These are phyloP conservation scores for Pseudocercospora eumusae DNA, from an alignment of 2,329 filamentous ascomycete species.

Conservation along the genomic window DNA sequence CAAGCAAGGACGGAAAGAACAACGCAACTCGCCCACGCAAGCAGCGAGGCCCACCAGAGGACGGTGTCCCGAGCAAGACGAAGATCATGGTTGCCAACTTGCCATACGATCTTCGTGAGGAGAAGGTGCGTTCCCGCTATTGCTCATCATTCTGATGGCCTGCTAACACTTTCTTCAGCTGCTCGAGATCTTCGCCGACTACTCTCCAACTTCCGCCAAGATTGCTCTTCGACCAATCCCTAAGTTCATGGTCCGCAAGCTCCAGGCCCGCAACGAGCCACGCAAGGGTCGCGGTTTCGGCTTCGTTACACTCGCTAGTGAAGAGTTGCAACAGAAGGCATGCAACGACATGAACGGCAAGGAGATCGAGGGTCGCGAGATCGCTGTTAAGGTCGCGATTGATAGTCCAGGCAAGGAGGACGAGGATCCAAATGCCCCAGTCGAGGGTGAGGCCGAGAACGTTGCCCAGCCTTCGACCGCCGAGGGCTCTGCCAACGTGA, in stretches of 20 bases:
- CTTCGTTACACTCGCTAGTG: constrained; percentile 92
- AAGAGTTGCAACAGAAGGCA: constrained; percentile 96
- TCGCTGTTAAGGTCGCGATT: constrained; percentile 99
- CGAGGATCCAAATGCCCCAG: constrained; percentile 59
- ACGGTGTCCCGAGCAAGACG: constrained; percentile 97
- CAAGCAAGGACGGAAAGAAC: constrained; percentile 46
- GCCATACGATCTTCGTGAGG: constrained; percentile 95
- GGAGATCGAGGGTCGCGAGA: constrained; percentile 97
- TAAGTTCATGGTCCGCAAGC: constrained; percentile 99
- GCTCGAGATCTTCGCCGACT: constrained; percentile 92
- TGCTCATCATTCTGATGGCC: not conserved
- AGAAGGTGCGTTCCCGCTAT: constrained; percentile 67
- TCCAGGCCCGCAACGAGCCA: constrained; percentile 94
- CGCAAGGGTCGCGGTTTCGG: constrained; percentile 99
- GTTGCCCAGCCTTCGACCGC: constrained; percentile 39
- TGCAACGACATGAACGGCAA: constrained; percentile 99
- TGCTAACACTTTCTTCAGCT: constrained; percentile 61
- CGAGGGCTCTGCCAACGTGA: constrained; percentile 40
- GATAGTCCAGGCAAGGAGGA: constrained; percentile 99
- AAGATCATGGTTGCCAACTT: constrained; percentile 99
- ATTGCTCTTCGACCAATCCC: constrained; percentile 98
- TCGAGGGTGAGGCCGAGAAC: constrained; percentile 43
- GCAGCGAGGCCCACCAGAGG: constrained; percentile 93
- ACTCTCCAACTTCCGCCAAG: constrained; percentile 92
- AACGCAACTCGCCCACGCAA: constrained; percentile 61